Evolutionary conservation across 2,329 filamentous ascomycete species (phyloP).

Genomic region (Aspergillus glaucus): DNA sequence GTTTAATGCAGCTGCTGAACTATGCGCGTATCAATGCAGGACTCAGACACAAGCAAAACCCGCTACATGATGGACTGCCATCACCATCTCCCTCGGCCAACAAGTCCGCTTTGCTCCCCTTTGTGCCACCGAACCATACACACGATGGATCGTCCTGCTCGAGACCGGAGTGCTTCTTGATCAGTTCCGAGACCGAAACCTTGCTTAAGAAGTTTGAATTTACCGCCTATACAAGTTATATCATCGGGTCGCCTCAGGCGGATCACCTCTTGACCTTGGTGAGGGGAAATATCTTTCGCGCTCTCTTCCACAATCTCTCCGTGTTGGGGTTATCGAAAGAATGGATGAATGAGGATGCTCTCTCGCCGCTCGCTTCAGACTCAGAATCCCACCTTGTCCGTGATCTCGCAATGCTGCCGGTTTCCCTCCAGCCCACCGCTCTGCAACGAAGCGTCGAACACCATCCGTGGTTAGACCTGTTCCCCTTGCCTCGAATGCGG

Average conservation of each 20-base stretch:
- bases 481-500: slow-evolving; percentile 19
- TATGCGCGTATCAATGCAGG: no score
- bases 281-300: slow-evolving; percentile 10
- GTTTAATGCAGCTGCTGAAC: no score
- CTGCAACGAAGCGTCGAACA: slow-evolving; percentile 15
- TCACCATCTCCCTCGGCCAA: no score
- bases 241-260: background rate
- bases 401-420: background rate
- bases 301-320: slow-evolving; percentile 8
- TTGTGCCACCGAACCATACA: no score
- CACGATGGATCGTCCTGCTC: no score
- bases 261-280: slow-evolving; percentile 9
- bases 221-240: background rate
- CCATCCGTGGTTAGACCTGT: slow-evolving; percentile 26
- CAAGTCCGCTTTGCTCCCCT: background rate
- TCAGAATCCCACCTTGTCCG: no score
- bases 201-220: background rate
- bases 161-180: no score
- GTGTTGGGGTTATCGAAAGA: background rate
- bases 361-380: no score
- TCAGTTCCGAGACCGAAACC: no score
- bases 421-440: background rate
- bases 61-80: no score
- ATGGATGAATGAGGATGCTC: no score
- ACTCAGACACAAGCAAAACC: no score